A percentile compares a stretch with the other conserved stretches of the same genome.
phyloP scores from a whole-genome alignment of 306 rosid genomes.

The Dryas alaskensis region DNA sequence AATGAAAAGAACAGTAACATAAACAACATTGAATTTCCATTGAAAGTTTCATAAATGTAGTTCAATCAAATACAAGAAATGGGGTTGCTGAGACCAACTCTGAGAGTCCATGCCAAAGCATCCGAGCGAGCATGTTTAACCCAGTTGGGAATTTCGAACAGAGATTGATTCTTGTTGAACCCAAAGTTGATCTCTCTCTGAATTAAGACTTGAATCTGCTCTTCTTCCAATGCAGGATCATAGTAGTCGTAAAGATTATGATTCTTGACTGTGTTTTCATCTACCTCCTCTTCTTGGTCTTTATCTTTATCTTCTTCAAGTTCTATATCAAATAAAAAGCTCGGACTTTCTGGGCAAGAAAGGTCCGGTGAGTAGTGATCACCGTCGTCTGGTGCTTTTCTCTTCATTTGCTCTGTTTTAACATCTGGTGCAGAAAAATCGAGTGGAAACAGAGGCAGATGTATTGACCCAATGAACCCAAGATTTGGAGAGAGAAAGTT shows the following conservation, averaged over 20 bases:
- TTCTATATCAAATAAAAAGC: conserved; percentile 15
- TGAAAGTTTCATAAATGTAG: conserved; percentile 19
- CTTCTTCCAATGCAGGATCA: conserved; percentile 42
- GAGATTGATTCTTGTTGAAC: conserved; percentile 39
- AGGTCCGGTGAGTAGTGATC: conserved; percentile 39
- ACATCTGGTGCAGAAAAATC: not conserved
- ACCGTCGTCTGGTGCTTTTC: conserved; percentile 26
- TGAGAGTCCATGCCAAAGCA: conserved; percentile 72
- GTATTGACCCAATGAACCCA: conserved; percentile 11
- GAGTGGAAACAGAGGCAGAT: conserved; percentile 11
- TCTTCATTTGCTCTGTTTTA: not conserved
- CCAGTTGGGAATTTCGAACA: conserved; percentile 31
- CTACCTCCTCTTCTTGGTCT: conserved; percentile 22
- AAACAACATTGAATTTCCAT: not conserved
- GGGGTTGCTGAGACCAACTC: conserved; percentile 44
- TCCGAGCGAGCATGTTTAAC: conserved; percentile 53
- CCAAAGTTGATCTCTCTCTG: conserved; percentile 49
- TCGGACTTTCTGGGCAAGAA: conserved; percentile 45
- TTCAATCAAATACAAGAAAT: conserved; percentile 21
- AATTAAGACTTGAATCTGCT: conserved; percentile 39
- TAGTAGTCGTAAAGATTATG: conserved; percentile 17
- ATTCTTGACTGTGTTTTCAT: conserved; percentile 24
- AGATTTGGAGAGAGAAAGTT: conserved; percentile 22
- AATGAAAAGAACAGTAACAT: not conserved
- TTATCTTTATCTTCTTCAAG: too few relatives aligned